A percentile compares a stretch with the other conserved stretches of the same genome.
Conservation (phyloP, 768 basidiomycete species). For the Mrakia gelida region DNA sequence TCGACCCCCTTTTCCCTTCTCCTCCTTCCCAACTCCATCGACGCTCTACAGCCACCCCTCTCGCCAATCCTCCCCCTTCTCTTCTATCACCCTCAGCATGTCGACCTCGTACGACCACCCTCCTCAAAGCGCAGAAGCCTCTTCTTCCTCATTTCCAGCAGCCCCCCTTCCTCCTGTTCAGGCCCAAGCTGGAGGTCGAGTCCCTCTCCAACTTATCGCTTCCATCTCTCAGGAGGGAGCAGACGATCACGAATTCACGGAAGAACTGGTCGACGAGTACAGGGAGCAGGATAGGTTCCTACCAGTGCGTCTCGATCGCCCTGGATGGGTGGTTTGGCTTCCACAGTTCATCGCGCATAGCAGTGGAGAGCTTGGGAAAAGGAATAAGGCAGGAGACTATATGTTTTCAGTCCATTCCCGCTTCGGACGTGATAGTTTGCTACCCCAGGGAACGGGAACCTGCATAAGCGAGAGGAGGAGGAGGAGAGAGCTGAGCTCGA, state of each 20-base stretch:
- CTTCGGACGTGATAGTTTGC: no score
- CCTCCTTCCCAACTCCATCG: no score
- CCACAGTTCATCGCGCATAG: no score
- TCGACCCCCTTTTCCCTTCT: no score
- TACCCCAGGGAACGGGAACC: no score
- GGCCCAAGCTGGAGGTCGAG: not conserved
- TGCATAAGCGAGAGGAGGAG: no score
- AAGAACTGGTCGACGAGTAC: slow-evolving; percentile 89
- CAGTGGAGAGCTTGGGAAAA: no score
- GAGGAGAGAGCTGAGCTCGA: no score
- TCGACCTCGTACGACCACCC: not conserved
- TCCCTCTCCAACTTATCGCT: not conserved
- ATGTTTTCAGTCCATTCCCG: no score
- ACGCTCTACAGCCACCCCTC: not conserved
- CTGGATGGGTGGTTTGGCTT: slow-evolving; percentile 6
- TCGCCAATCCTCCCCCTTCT: no score
- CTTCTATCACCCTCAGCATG: not conserved
- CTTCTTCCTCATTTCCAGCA: not conserved
- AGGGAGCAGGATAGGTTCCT: slow-evolving; percentile 91
- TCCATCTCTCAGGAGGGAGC: not conserved
- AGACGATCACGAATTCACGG: slow-evolving; percentile 63
- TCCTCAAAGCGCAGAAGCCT: not conserved
- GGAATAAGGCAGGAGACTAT: no score
- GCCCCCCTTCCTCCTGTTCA: no score
- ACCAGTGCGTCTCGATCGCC: slow-evolving; percentile 57